These are phyloP conservation scores for Neolecta irregularis DNA, from an alignment of 1,139 yeast genomes.

Conservation along the genomic window DNA sequence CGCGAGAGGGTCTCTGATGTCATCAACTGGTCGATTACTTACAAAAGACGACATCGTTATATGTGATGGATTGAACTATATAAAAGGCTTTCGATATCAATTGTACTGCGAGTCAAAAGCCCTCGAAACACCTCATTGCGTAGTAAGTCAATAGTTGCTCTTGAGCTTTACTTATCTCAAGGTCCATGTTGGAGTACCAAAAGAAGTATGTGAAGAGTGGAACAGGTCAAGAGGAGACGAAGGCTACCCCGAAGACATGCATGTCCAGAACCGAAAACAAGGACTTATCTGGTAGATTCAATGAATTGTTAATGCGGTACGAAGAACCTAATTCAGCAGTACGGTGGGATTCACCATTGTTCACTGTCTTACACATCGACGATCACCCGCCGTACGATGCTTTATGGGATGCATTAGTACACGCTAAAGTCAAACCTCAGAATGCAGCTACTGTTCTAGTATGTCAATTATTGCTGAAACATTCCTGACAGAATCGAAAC, in stretches of 20 bases:
- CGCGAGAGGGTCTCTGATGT: slow-evolving; percentile 68
- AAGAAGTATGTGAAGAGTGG: slow-evolving; percentile 48
- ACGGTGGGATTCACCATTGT: slow-evolving; percentile 90
- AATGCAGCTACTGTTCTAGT: slow-evolving; percentile 41
- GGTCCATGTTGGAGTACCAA: slow-evolving; percentile 58
- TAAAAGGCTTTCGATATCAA: slow-evolving; percentile 91
- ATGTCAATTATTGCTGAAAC: slow-evolving; percentile 26
- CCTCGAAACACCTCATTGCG: slow-evolving; percentile 65
- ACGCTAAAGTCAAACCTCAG: slow-evolving; percentile 38
- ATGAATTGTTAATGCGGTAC: slow-evolving; percentile 63
- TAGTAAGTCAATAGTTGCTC: slow-evolving; percentile 21
- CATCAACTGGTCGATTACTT: slow-evolving; percentile 75
- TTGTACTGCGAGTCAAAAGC: slow-evolving; percentile 86
- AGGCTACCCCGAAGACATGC: slow-evolving; percentile 11
- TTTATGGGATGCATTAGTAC: slow-evolving; percentile 56
- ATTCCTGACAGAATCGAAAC: slow-evolving; percentile 40
- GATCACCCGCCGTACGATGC: slow-evolving; percentile 46
- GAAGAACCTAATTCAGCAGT: slow-evolving; percentile 83
- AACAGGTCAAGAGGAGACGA: slow-evolving; percentile 27
- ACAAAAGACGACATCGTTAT: slow-evolving; percentile 57
- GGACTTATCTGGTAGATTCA: slow-evolving; percentile 24
- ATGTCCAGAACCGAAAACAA: neutral
- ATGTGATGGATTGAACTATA: slow-evolving; percentile 73
- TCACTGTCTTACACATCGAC: slow-evolving; percentile 46
- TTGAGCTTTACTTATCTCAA: neutral